phyloP scores from a whole-genome alignment of 495 filamentous ascomycete species.

The Pyrenula massariospora region DNA sequence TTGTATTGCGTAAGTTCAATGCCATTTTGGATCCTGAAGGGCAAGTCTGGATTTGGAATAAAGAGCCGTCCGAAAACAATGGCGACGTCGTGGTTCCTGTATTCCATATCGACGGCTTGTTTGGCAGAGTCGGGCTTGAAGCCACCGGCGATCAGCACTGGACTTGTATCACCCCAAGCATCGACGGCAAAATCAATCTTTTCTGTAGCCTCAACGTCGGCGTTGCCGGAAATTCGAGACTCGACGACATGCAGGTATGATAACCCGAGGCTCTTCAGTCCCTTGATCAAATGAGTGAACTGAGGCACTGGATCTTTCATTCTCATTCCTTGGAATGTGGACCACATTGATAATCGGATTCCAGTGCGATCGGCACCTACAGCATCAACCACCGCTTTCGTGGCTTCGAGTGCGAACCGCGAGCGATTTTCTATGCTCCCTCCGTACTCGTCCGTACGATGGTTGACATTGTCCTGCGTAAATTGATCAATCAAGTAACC shows the following conservation, averaged over 20 bases:
- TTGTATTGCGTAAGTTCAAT: constrained; percentile 46
- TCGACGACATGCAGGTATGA: constrained; percentile 59
- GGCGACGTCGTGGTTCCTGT: constrained; percentile 35
- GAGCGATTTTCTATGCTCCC: constrained; percentile 38
- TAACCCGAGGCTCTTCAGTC: constrained; percentile 42
- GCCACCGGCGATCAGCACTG: constrained; percentile 52
- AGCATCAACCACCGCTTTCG: constrained; percentile 14
- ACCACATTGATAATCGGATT: constrained; percentile 36
- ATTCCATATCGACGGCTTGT: constrained; percentile 39
- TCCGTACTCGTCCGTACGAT: constrained; percentile 37
- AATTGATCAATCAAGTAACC: constrained; percentile 48
- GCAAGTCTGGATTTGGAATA: constrained; percentile 62
- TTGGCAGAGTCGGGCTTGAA: constrained; percentile 35
- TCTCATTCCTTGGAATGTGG: constrained; percentile 54
- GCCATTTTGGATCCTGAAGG: constrained; percentile 45
- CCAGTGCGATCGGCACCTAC: constrained; percentile 21
- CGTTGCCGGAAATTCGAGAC: constrained; percentile 33
- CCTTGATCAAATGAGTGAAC: constrained; percentile 44
- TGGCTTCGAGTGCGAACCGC: constrained; percentile 32
- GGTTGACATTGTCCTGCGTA: constrained; percentile 36
- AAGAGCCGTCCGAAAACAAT: constrained; percentile 51
- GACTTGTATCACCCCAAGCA: constrained; percentile 32
- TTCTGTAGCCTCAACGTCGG: constrained; percentile 22
- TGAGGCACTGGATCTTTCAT: constrained; percentile 54
- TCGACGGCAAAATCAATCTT: constrained; percentile 41